Evolutionary conservation across 192 early-diverging fungal genomes (phyloP).

Genomic region (Coemansia sp.): DNA sequence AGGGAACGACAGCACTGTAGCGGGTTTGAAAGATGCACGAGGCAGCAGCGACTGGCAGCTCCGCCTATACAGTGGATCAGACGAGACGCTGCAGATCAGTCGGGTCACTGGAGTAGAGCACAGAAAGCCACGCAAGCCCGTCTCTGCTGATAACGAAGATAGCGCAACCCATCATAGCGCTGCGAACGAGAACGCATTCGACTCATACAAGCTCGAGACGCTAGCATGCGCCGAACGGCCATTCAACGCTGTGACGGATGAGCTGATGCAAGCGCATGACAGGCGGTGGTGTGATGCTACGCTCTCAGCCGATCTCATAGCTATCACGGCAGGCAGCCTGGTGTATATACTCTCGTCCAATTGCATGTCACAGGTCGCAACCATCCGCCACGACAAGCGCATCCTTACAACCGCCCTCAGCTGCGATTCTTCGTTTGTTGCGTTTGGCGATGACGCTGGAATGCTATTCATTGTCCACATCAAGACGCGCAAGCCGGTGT

Average conservation of each 20-base stretch:
- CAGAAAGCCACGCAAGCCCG: not conserved
- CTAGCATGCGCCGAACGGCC: conserved; percentile 21
- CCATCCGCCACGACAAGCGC: conserved; percentile 26
- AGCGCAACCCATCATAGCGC: not conserved
- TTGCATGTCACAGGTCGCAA: conserved; percentile 24
- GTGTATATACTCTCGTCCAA: conserved; percentile 33
- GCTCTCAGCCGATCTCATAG: conserved; percentile 27
- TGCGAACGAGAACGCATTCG: conserved; percentile 16
- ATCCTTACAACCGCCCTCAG: conserved; percentile 29
- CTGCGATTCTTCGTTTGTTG: conserved; percentile 41
- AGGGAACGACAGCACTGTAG: not conserved
- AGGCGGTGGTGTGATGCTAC: conserved; percentile 24
- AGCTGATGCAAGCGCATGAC: not conserved
- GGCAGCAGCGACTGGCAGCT: conserved; percentile 22
- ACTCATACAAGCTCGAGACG: conserved; percentile 50
- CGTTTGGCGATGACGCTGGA: conserved; percentile 41
- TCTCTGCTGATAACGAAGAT: not conserved
- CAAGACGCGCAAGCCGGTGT: conserved; percentile 29
- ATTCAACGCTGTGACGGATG: not conserved
- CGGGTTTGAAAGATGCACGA: not conserved
- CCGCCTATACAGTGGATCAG: conserved; percentile 17
- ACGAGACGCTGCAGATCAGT: conserved; percentile 47
- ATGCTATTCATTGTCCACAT: conserved; percentile 49
- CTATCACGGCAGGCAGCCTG: conserved; percentile 22
- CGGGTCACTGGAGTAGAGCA: not conserved